phyloP scores from a whole-genome alignment of 1,139 yeast species.

The Meyerozyma smithsonii region DNA sequence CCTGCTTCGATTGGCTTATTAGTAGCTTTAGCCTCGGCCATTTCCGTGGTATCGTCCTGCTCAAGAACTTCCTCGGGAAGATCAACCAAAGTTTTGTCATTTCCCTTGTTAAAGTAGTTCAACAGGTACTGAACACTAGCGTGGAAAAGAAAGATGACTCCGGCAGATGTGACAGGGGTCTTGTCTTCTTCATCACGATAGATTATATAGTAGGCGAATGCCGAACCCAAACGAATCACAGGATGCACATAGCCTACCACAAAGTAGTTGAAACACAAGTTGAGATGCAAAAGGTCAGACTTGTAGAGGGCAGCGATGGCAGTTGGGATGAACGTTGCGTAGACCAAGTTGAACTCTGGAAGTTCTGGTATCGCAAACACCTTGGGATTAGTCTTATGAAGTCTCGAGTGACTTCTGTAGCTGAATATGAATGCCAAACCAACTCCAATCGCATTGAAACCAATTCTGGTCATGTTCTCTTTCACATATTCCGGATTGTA shows the following conservation, averaged over 20 bases:
- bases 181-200: slow-evolving; percentile 1
- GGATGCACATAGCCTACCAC: slow-evolving; percentile 30
- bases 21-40: slow-evolving; percentile 8
- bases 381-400: slow-evolving; percentile 13
- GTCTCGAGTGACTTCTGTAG: slow-evolving; percentile 19
- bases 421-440: slow-evolving; percentile 26
- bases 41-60: slow-evolving; percentile 14
- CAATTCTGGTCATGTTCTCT: slow-evolving; percentile 21
- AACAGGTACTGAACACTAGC: slow-evolving; percentile 14
- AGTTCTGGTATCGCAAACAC: slow-evolving; percentile 16
- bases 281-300: slow-evolving; percentile 24
- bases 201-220: slow-evolving; percentile 19
- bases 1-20: slow-evolving; percentile 5
- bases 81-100: slow-evolving; percentile 13
- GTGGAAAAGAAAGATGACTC: neutral
- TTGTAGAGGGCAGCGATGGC: slow-evolving; percentile 18
- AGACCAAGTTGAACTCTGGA: slow-evolving; percentile 39
- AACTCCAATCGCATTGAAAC: slow-evolving; percentile 34
- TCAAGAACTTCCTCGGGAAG: slow-evolving; percentile 17
- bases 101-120: slow-evolving; percentile 26
- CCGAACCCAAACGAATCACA: slow-evolving; percentile 25
- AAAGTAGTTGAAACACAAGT: slow-evolving; percentile 35
- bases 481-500: slow-evolving; percentile 15
- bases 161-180: neutral
- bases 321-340: slow-evolving; percentile 32